Percentiles rank a stretch among this genome's conserved stretches.
phyloP scores from a whole-genome alignment of 352 stramenopile genomes.

The Globisporangium spinosum region DNA sequence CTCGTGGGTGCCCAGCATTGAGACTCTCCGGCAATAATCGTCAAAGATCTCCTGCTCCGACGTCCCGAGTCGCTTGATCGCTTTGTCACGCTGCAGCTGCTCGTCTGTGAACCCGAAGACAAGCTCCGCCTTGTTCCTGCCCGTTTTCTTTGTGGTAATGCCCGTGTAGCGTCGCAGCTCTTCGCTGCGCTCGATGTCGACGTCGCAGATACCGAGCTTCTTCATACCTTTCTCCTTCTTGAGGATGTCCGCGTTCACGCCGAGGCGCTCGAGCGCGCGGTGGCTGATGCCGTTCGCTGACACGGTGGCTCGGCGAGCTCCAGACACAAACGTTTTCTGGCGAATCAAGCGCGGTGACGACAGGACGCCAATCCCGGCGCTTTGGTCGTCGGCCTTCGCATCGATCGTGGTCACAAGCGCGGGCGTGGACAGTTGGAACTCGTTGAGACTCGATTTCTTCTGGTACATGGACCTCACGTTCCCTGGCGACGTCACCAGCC shows the following conservation, averaged over 20 bases:
- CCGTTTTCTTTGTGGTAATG: slow-evolving; percentile 27
- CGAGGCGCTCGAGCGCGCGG: slow-evolving; percentile 50
- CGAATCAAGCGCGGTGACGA: slow-evolving; percentile 9
- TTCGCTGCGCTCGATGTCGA: slow-evolving; percentile 49
- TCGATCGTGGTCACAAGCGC: slow-evolving; percentile 2
- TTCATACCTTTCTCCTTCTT: slow-evolving; percentile 77
- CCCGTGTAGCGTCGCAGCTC: slow-evolving; percentile 53
- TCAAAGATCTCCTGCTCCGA: slow-evolving; percentile 63
- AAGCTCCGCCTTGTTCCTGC: slow-evolving; percentile 45
- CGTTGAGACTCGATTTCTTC: slow-evolving; percentile 8
- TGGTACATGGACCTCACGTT: slow-evolving; percentile 8
- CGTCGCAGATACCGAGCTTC: slow-evolving; percentile 68
- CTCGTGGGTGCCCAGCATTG: slow-evolving; percentile 34
- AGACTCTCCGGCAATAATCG: slow-evolving; percentile 50
- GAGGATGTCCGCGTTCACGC: slow-evolving; percentile 57
- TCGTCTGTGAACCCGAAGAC: slow-evolving; percentile 64
- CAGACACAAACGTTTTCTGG: slow-evolving; percentile 2
- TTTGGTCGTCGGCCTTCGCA: not conserved
- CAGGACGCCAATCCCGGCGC: not conserved
- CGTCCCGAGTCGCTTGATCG: slow-evolving; percentile 53
- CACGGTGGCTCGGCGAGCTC: slow-evolving; percentile 25
- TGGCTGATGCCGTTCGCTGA: slow-evolving; percentile 34
- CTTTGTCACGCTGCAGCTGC: slow-evolving; percentile 54
- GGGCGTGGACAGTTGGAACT: slow-evolving; percentile 15
- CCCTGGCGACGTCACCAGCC: not conserved